Evolutionary conservation across 345 rosid genomes (phyloP), one percentile per base, ranked within the genome.

Genomic region (Murraya koenigii): DNA sequence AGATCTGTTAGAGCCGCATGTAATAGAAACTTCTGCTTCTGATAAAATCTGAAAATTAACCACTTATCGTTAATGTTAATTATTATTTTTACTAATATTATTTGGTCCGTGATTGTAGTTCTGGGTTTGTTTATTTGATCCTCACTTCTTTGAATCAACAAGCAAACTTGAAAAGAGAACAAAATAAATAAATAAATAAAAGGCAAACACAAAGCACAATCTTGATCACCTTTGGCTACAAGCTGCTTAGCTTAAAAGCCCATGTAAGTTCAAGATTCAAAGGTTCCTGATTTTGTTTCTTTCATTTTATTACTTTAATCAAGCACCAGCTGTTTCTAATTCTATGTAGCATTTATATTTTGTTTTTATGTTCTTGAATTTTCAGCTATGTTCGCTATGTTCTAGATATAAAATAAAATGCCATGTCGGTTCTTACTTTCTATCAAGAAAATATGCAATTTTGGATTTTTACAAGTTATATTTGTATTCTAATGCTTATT

Each of bases 301-400:
- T 36, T 72, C 6, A 58, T 56, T 11, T 54, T 3, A 4, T 72
- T 55, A 35, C 54, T 33, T 17, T 15, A 28, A 72, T 35, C 32
- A 13, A 33, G 41, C 41, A 22, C 44, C 44, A 71, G 66, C 33
- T 72, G 54, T 38, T 39, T 38, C 47, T 71, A 15, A 44, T 70
- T 35, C 13, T n/a, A 25, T 59, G 67, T 58, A 13, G 19, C 56
- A 10, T 28, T 22, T 63, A 52, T 44, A 5, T 8, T 54, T 69
- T 70, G 22, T 6, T 71, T 54, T 20, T 5, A 6, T 74, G 44
- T 10, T 61, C 25, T 60, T 49, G 33, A 33, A 52, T 15, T 49
- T 23, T 35, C 11, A 65, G 64, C 54, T 66, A 17, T 56, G 59
- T 75, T 82, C 70, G 64, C 54, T 66, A 17, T 56, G 59, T 75